Evolutionary conservation across 2,329 filamentous ascomycete genomes (phyloP).

Genomic region (Aureobasidium namibiae): DNA sequence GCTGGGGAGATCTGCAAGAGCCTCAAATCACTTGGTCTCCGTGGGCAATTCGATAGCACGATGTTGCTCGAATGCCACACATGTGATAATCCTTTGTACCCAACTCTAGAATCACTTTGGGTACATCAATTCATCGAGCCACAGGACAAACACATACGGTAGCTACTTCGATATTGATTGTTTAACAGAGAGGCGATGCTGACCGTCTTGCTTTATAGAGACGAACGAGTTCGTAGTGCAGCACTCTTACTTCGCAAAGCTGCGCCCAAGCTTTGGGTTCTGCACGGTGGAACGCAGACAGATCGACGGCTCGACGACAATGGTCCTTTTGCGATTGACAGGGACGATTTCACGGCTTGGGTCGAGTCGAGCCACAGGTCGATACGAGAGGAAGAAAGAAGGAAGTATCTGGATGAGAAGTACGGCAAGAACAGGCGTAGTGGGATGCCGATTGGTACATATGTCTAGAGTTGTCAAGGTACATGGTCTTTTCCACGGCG

Average conservation of each 20-base stretch:
- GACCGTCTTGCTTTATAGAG: background rate
- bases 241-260: background rate
- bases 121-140: background rate
- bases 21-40: background rate
- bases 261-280: background rate
- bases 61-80: background rate
- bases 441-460: background rate
- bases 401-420: background rate
- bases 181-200: background rate
- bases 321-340: background rate
- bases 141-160: background rate
- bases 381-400: background rate
- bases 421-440: background rate
- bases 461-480: background rate
- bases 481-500: too few species aligned
- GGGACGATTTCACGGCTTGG: background rate
- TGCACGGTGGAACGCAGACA: background rate
- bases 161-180: background rate
- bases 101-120: background rate
- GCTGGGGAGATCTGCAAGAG: background rate
- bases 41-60: background rate
- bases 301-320: background rate
- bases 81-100: background rate
- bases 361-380: background rate
- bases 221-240: background rate